Evolutionary conservation across 331 rosid species (phyloP), one percentile per base, ranked within the genome.

Genomic region (Spiraea crenata): DNA sequence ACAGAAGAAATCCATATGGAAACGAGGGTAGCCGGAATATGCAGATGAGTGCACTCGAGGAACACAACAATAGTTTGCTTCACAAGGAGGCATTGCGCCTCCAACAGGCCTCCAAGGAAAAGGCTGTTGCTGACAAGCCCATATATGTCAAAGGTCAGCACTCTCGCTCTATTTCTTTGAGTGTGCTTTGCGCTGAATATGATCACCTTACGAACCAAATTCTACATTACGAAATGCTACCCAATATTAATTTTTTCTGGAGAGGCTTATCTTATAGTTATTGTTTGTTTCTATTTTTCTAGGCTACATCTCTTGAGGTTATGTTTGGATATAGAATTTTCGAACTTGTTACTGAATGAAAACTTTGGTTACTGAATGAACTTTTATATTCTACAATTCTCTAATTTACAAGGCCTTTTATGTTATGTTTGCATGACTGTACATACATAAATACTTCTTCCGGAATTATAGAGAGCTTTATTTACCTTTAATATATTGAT

Each of bases 11-110:
- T 74, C 99, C 99, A n/a, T 95, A 95, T 59, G 99, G 99, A 58
- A 95, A 95, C 63, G 99, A 95, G 81, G 99, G 99, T 62, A 95
- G 99, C 86, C 89, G 99, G 71, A 95, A 95, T 76, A 95, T 95
- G 99, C 99, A 95, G 87, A 95, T 95, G 99, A 95, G 99, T 84
- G 99, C 99, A 31, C 79, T 95, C 37, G 98, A 95, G 78, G 99
- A 95, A 66, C 99, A 95, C 74, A 95, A 95, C 68, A 95, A 95
- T 71, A 95, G 99, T 76, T 83, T 95, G 84, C 99, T 95, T 82
- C 99, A 95, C 85, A 95, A 95, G 84, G 99, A 95, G 84, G 99
- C 99, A 81, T 93, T 95, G 58, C 96, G 99, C 71, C 99, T 95
- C 56, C 99, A 95, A 68, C 76, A 82, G 87, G 98, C 98, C 70